Conservation (phyloP, 2,329 filamentous ascomycete species). For the Fusarium graminum region DNA sequence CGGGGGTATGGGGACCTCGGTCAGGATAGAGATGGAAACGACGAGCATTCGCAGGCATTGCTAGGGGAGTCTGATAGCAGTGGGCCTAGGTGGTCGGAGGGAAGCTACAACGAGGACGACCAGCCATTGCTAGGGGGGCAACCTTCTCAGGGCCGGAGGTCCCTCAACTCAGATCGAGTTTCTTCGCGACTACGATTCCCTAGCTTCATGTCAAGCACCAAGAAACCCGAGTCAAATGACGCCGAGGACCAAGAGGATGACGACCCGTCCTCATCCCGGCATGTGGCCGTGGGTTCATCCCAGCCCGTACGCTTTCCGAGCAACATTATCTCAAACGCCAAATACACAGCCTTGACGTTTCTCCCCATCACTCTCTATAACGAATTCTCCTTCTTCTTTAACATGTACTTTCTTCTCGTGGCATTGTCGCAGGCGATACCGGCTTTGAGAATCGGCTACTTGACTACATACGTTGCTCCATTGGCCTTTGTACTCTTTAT, state of each 20-base stretch:
- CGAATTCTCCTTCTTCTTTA: constrained; percentile 99
- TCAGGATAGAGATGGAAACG: constrained; percentile 65
- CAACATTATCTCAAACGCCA: constrained; percentile 95
- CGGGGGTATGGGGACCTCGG: constrained; percentile 73
- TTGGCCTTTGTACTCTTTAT: constrained; percentile 92
- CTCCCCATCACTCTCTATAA: constrained; percentile 95
- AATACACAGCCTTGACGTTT: constrained; percentile 96
- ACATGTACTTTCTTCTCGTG: constrained; percentile 97
- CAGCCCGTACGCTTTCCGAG: constrained; percentile 85
- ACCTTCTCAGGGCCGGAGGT: constrained; percentile 46
- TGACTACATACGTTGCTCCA: constrained; percentile 94
- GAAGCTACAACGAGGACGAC: constrained; percentile 74
- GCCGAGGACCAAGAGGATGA: constrained; percentile 66
- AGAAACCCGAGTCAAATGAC: constrained; percentile 55
- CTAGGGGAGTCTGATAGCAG: constrained; percentile 72
- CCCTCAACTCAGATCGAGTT: constrained; percentile 50
- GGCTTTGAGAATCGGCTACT: constrained; percentile 88
- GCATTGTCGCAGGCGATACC: constrained; percentile 94
- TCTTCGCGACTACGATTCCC: constrained; percentile 72
- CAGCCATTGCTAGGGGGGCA: constrained; percentile 74
- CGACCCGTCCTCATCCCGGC: constrained; percentile 78
- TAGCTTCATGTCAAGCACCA: constrained; percentile 70
- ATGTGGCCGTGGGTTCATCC: constrained; percentile 78
- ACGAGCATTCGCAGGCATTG: constrained; percentile 76
- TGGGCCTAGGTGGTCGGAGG: constrained; percentile 69